Percentiles rank a stretch among this genome's conserved stretches.
These are phyloP conservation scores for Dentipellis sp. DNA, from an alignment of 768 basidiomycete species.

Conservation along the genomic window DNA sequence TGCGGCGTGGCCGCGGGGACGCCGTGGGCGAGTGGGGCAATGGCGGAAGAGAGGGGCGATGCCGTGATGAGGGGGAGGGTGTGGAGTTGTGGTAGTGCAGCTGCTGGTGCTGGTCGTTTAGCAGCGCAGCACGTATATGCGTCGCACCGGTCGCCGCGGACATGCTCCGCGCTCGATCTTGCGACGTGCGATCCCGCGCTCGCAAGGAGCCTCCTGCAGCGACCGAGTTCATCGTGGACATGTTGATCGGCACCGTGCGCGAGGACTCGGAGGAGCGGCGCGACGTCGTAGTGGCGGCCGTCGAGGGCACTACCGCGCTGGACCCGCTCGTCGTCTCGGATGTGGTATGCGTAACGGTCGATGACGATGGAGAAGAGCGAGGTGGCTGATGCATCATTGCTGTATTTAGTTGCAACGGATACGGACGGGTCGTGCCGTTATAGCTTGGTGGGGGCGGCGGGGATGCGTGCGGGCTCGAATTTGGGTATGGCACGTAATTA, in stretches of 20 bases:
- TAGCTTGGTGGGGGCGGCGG: background rate
- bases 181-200: conserved; percentile 49
- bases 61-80: conserved; percentile 20
- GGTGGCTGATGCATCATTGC: conserved; percentile 20
- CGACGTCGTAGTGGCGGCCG: conserved; percentile 19
- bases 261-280: conserved; percentile 66
- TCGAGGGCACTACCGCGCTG: background rate
- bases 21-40: conserved; percentile 21
- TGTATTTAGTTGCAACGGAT: conserved; percentile 56
- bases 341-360: background rate
- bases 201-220: conserved; percentile 23
- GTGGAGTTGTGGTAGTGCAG: conserved; percentile 13
- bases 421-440: conserved; percentile 23
- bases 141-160: conserved; percentile 44
- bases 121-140: conserved; percentile 38
- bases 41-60: conserved; percentile 23
- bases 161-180: conserved; percentile 74
- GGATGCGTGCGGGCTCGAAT: background rate
- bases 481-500: conserved; percentile 10
- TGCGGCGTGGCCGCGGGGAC: conserved; percentile 32
- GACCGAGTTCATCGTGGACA: background rate
- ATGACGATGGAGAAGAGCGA: conserved; percentile 28
- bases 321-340: conserved; percentile 15
- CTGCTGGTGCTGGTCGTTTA: conserved; percentile 19
- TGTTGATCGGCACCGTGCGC: conserved; percentile 40